Conservation (phyloP, 352 stramenopile species). For the Globisporangium camurandrum region DNA sequence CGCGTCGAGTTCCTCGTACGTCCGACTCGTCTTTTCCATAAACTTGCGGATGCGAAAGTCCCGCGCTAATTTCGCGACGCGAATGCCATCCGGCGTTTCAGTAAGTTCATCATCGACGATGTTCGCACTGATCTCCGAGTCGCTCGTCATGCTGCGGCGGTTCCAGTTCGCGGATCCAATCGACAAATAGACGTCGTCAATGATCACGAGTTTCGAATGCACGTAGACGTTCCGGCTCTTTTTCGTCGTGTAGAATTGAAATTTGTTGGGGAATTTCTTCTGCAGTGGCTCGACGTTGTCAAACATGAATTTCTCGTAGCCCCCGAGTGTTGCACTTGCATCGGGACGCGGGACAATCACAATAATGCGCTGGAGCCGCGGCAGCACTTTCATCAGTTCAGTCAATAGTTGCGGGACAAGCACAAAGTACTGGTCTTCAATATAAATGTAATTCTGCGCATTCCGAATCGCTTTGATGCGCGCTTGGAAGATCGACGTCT, state of each 20-base stretch:
- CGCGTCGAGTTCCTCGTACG: conserved; percentile 25
- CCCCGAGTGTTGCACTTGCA: background rate
- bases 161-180: conserved; percentile 59
- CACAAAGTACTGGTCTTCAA: conserved; percentile 73
- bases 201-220: conserved; percentile 12
- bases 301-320: conserved; percentile 33
- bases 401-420: conserved; percentile 45
- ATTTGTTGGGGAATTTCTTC: conserved; percentile 35
- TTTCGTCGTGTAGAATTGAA: conserved; percentile 17
- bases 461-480: conserved; percentile 51
- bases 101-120: conserved; percentile 40
- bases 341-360: background rate
- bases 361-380: conserved; percentile 19
- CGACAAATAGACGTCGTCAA: conserved; percentile 57
- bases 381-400: conserved; percentile 32
- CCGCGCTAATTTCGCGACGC: conserved; percentile 25
- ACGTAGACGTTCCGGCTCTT: conserved; percentile 4
- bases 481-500: conserved; percentile 42
- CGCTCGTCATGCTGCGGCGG: conserved; percentile 51
- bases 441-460: conserved; percentile 63
- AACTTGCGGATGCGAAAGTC: conserved; percentile 59
- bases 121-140: conserved; percentile 48
- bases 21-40: conserved; percentile 33
- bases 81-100: conserved; percentile 20
- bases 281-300: conserved; percentile 45